A percentile compares a stretch with the other conserved stretches of the same genome.
Conservation (phyloP, 257 asterid species). For the Penstemon newberryi region DNA sequence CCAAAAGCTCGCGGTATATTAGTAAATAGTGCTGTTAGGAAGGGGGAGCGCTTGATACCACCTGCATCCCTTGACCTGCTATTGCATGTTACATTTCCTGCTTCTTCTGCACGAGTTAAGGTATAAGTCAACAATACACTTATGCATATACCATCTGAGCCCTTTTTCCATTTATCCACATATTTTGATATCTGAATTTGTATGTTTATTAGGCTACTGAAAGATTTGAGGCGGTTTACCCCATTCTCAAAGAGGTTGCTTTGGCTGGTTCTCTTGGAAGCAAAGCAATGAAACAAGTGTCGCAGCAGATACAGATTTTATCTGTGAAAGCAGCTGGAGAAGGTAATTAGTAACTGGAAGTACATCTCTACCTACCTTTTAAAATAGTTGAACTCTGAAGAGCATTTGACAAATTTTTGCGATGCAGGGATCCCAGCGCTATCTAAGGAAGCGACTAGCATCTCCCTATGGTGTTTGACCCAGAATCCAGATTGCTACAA, state of each 20-base stretch:
- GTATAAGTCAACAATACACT: constrained; percentile 32
- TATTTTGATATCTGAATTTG: not conserved
- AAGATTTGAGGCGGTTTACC: constrained; percentile 78
- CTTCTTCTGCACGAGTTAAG: constrained; percentile 70
- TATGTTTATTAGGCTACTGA: constrained; percentile 60
- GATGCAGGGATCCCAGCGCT: constrained; percentile 67
- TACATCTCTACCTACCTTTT: not conserved
- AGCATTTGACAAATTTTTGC: not conserved
- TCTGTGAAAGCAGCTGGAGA: constrained; percentile 63
- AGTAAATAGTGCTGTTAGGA: constrained; percentile 66
- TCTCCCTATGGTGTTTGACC: constrained; percentile 77
- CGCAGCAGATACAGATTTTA: constrained; percentile 57
- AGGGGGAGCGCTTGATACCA: constrained; percentile 76
- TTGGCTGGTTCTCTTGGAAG: constrained; percentile 90
- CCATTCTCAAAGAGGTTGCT: constrained; percentile 72
- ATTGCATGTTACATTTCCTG: constrained; percentile 64
- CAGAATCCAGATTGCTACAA: constrained; percentile 76
- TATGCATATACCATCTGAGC: not conserved
- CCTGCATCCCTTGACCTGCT: constrained; percentile 69
- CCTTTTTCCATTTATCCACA: not conserved
- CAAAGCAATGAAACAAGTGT: constrained; percentile 80
- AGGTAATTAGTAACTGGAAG: constrained; percentile 42
- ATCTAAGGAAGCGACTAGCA: constrained; percentile 61
- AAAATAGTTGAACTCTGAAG: no score
- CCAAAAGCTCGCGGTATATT: constrained; percentile 77